phyloP scores from a whole-genome alignment of 495 filamentous ascomycete genomes.

The Tuber melanosporum region DNA sequence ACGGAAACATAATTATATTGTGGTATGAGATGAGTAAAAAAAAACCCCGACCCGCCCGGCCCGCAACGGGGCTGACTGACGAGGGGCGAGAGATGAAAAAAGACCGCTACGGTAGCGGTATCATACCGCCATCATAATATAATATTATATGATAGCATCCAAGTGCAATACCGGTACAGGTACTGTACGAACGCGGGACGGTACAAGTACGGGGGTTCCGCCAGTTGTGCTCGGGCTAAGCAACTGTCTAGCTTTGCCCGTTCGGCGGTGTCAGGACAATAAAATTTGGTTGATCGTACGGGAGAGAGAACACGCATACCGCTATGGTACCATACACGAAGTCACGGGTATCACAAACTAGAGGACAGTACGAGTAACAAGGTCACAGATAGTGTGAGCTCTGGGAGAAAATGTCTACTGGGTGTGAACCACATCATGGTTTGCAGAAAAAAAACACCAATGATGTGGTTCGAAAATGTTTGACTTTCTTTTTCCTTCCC shows the following conservation, averaged over 20 bases:
- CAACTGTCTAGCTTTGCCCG: neutral
- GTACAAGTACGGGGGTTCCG: neutral
- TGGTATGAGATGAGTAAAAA: no score
- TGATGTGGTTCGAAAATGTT: neutral
- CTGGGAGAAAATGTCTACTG: neutral
- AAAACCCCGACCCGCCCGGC: neutral
- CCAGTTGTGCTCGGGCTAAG: neutral
- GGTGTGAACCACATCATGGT: neutral
- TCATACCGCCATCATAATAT: neutral
- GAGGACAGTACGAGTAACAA: neutral
- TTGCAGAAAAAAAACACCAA: neutral
- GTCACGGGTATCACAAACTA: neutral
- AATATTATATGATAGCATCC: no score
- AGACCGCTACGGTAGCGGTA: neutral
- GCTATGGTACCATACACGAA: neutral
- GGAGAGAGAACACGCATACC: neutral
- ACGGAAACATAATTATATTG: no score
- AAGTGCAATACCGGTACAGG: neutral
- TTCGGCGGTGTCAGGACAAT: no score
- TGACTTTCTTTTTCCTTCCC: conserved; percentile 12
- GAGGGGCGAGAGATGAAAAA: neutral
- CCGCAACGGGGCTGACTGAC: neutral
- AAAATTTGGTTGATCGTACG: neutral
- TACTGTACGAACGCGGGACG: neutral
- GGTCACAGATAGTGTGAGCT: neutral